A percentile compares a stretch with the other conserved stretches of the same genome.
phyloP scores from a whole-genome alignment of 441 rosid species.

The Omphalea diandra region DNA sequence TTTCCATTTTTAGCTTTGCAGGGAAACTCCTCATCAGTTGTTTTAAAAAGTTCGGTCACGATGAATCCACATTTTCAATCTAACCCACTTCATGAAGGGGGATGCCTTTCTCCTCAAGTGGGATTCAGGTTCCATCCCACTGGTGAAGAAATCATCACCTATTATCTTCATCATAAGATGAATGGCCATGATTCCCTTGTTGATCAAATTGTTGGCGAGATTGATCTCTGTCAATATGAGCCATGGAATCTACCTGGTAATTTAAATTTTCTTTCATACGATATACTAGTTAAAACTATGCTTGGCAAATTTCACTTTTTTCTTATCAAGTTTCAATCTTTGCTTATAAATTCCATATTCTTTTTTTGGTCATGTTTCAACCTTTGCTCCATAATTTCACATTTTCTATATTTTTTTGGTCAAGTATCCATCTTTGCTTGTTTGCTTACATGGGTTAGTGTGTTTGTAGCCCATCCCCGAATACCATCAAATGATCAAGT shows the following conservation, averaged over 20 bases:
- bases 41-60: too few species aligned
- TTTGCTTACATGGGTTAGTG: background rate
- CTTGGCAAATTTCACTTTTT: too few species aligned
- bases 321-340: too few species aligned
- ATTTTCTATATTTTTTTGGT: background rate
- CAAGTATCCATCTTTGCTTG: background rate
- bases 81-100: background rate
- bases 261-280: too few species aligned
- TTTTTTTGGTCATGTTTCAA: too few species aligned
- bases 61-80: background rate
- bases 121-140: slow-evolving; percentile 37
- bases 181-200: slow-evolving; percentile 13
- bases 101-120: background rate
- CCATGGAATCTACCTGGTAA: slow-evolving; percentile 25
- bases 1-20: too few species aligned
- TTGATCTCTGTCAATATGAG: slow-evolving; percentile 17
- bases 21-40: too few species aligned
- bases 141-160: slow-evolving; percentile 31
- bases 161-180: slow-evolving; percentile 26
- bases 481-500: background rate
- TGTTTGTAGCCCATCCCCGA: background rate
- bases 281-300: too few species aligned
- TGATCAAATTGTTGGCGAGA: slow-evolving; percentile 1
- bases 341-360: too few species aligned
- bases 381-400: too few species aligned